Conservation (phyloP, 495 filamentous ascomycete genomes). For the Penicillium silybi region DNA sequence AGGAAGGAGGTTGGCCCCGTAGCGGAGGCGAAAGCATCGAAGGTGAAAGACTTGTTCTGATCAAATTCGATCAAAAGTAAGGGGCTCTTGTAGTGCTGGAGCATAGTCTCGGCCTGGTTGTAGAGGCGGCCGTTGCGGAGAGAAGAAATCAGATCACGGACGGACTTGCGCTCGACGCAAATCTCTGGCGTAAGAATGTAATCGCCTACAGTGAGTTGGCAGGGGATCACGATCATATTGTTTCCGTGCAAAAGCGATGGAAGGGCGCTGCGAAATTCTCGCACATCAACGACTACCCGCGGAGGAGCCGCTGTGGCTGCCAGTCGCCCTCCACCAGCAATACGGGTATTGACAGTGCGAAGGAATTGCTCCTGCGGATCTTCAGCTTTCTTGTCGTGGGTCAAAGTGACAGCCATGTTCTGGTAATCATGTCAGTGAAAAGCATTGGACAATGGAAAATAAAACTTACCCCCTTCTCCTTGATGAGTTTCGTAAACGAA, state of each 20-base stretch:
- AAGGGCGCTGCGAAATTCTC: constrained; percentile 90
- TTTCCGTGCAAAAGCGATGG: constrained; percentile 88
- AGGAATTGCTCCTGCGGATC: constrained; percentile 92
- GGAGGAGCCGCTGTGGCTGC: constrained; percentile 89
- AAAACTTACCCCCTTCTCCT: constrained; percentile 67
- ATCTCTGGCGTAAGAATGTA: constrained; percentile 89
- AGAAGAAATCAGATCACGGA: constrained; percentile 85
- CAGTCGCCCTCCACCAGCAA: constrained; percentile 86
- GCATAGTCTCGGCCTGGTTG: constrained; percentile 91
- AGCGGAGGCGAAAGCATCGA: constrained; percentile 75
- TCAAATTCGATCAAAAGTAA: constrained; percentile 98
- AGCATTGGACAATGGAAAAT: neutral
- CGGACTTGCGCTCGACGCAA: constrained; percentile 90
- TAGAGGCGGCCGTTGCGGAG: constrained; percentile 89
- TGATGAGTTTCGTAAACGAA: constrained; percentile 87
- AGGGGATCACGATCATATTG: constrained; percentile 80
- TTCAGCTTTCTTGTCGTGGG: constrained; percentile 65
- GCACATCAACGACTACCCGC: constrained; percentile 88
- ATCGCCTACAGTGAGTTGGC: constrained; percentile 94
- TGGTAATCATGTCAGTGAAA: constrained; percentile 13
- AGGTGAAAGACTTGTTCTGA: constrained; percentile 92
- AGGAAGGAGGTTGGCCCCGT: constrained; percentile 35
- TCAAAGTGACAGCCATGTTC: constrained; percentile 85
- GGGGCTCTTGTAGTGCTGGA: constrained; percentile 82
- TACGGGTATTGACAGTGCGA: constrained; percentile 92